phyloP scores from a whole-genome alignment of 2,329 filamentous ascomycete species.

The Pseudogymnoascus sp. region DNA sequence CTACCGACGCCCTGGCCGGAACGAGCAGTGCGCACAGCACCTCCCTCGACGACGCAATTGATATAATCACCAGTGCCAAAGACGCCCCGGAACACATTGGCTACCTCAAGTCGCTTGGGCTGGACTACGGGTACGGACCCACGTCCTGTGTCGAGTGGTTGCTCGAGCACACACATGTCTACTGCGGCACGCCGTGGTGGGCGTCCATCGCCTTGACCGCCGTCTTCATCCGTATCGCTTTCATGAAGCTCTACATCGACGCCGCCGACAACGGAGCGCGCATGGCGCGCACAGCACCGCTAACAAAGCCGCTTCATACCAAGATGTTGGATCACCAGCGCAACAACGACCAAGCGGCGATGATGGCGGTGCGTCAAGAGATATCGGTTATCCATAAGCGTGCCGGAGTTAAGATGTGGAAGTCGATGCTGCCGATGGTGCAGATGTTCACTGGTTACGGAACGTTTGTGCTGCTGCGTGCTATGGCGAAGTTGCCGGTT shows the following conservation, averaged over 20 bases:
- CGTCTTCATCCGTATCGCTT: constrained; percentile 50
- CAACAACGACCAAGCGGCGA: constrained; percentile 37
- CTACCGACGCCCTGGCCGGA: constrained; percentile 11
- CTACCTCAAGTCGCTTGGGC: constrained; percentile 70
- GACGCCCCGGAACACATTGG: constrained; percentile 56
- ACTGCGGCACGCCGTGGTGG: constrained; percentile 71
- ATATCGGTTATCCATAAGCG: constrained; percentile 42
- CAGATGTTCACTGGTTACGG: constrained; percentile 69
- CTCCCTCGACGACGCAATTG: constrained; percentile 18
- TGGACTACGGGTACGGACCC: constrained; percentile 81
- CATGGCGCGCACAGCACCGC: constrained; percentile 50
- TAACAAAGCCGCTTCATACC: constrained; percentile 46
- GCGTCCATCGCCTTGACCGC: constrained; percentile 60
- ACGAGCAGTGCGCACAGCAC: constrained; percentile 1
- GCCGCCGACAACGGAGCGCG: constrained; percentile 55
- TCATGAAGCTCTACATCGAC: constrained; percentile 57
- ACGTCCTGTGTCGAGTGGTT: constrained; percentile 64
- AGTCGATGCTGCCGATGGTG: constrained; percentile 46
- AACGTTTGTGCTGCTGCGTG: constrained; percentile 66
- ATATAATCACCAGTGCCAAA: constrained; percentile 15
- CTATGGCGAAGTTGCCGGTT: constrained; percentile 70
- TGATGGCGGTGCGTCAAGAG: constrained; percentile 39
- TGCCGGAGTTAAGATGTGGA: constrained; percentile 44
- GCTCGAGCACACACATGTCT: constrained; percentile 77
- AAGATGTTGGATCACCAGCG: constrained; percentile 37